phyloP scores from a whole-genome alignment of 306 rosid genomes.

The Rosa persica region DNA sequence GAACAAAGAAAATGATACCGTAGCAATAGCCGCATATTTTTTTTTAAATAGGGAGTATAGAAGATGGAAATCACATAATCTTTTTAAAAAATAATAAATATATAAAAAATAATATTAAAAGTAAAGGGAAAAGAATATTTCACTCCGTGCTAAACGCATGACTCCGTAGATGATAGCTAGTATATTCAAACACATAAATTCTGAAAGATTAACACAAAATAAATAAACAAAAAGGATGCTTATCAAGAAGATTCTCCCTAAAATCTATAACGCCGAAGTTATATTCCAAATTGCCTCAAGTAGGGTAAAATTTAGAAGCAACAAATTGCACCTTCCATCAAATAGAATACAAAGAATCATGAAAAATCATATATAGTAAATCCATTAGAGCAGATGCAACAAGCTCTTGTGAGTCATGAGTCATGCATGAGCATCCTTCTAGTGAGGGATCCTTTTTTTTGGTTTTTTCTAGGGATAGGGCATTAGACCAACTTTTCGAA shows the following conservation, averaged over 20 bases:
- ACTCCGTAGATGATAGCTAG: background rate
- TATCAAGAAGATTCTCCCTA: background rate
- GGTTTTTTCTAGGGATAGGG: no score
- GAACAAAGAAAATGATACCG: no score
- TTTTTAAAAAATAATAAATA: no score
- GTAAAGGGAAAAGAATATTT: no score
- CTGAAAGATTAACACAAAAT: background rate
- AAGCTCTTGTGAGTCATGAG: background rate
- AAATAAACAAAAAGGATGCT: background rate
- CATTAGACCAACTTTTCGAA: no score
- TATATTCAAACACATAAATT: background rate
- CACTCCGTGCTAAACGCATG: background rate
- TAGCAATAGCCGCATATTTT: no score
- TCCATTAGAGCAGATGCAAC: background rate
- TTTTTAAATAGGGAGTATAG: no score
- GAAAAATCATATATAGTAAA: background rate
- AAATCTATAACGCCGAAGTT: background rate
- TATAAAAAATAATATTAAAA: no score
- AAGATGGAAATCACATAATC: no score
- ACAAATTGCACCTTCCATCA: background rate
- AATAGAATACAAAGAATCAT: background rate
- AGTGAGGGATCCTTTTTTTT: no score
- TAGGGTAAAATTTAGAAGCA: background rate
- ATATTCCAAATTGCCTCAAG: background rate
- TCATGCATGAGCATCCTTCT: background rate